These are phyloP conservation scores for Akanthomyces dipterigenus DNA, from an alignment of 2,329 filamentous ascomycete genomes.

Conservation along the genomic window DNA sequence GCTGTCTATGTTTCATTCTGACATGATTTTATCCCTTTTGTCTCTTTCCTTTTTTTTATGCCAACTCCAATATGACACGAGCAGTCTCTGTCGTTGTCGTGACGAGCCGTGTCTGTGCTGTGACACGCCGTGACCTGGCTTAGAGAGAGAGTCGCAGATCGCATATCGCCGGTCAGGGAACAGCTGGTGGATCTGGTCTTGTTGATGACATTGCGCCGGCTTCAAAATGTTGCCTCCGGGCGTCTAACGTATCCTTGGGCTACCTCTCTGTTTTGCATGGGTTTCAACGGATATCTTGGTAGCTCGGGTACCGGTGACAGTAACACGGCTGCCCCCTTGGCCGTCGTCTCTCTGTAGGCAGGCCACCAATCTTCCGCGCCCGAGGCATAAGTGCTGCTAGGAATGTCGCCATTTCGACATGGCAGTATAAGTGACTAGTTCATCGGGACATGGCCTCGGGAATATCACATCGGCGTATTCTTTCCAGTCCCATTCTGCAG, in stretches of 20 bases:
- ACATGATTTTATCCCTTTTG: no score
- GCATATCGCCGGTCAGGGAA: neutral
- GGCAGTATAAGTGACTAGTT: constrained; percentile 16
- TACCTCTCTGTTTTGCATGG: no score
- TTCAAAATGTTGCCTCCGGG: neutral
- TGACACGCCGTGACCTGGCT: neutral
- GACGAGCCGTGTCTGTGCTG: neutral
- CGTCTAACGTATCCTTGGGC: neutral
- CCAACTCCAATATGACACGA: neutral
- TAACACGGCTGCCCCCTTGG: no score
- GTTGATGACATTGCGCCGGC: neutral
- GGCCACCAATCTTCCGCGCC: no score
- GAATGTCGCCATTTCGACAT: constrained; percentile 13
- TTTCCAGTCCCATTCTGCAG: constrained; percentile 13
- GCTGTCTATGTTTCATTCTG: neutral
- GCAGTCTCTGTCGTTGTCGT: neutral
- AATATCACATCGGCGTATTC: constrained; percentile 16
- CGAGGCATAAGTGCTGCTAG: neutral
- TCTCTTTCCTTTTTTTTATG: no score
- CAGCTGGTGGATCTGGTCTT: neutral
- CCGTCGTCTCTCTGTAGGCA: no score
- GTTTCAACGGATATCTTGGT: no score
- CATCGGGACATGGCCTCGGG: constrained; percentile 9
- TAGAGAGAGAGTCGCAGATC: neutral
- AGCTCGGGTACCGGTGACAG: no score